Base-by-base conservation (phyloP, 2,329 filamentous ascomycete species). In the Chlorencoelia australis region DNA sequence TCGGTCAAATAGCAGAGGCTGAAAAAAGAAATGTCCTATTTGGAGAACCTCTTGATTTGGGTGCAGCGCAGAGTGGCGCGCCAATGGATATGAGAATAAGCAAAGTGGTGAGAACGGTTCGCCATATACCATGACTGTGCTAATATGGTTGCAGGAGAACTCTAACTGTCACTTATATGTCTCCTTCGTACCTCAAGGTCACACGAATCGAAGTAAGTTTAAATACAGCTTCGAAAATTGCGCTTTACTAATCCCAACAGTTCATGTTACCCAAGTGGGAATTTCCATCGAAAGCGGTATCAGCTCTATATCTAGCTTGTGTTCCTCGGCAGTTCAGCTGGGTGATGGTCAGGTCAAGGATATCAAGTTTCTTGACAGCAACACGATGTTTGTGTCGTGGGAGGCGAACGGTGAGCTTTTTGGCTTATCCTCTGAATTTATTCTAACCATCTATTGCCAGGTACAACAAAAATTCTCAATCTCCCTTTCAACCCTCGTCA, bases 11-110 rank as follows among this genome's bases (percentile, higher is more conserved):
- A 54, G 76, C 84, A 43, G 73, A 80, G 57, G 73, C 79, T 5
- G 72, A 86, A 59, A 68, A 74, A 50, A 65, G 78, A 37, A 79
- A 75, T 38, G 79, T 87, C 8, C 63, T 78, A 4, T 79, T 85
- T 48, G 79, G 79, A 3, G 67, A 68, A 20, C 61, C 69, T 3
- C 38, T 46, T 24, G 30, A 43, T 16, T 27, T 59, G 16, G 47
- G 47, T 7, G 13, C 31, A 9, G 10, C 40, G 14, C 37, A 51
- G 19, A 29, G 32, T 8, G 32, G 45, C 32, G 39, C 40, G 6
- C 35, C 47, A 10, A 33, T 52, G 7, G 51, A 54, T 35, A 50
- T 57, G 47, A 44, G 40, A 30, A 47, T 58, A 40, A 42, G 35
- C 24, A 31, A 20, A 32, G 20, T 44, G 16, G 52, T 56, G 30